Evolutionary conservation across 2,329 filamentous ascomycete genomes (phyloP), one percentile per base, ranked within the genome.

Genomic region (Penicillium decumbens): DNA sequence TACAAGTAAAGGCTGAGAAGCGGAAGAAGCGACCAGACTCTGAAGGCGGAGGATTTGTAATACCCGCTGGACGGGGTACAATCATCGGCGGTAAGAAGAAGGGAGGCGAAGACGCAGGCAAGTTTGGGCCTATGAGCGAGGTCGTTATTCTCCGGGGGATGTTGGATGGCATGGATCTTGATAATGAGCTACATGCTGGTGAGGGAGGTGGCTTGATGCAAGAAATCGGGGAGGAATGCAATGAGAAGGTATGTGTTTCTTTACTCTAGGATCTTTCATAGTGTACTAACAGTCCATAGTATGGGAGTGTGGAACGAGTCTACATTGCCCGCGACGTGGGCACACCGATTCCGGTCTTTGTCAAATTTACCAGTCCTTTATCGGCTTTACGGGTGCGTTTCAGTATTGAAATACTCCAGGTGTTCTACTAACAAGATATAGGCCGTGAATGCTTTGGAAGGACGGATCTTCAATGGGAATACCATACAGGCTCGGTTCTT

Each of bases 161-260:
- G 88, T 79, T 97, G 1, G 84, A 93, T 54, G 88, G 86, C 5
- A 84, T 97, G 77, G 80, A 95, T 65, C 73, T 95, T 39, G 80
- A 85, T 49, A 78, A 77, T n/a, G 92, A 96, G 68, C 82, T 95
- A 42, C 81, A 84, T 51, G 73, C 77, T 10, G 72, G 75, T 15
- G 78, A 82, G 29, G 78, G 79, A 46, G 77, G 76, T 10, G 79
- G 80, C 12, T 74, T 98, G 43, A 85, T 92, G 59, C 92, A 97
- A 72, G 91, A 96, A 68, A 96, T 98, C 69, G 93, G 93, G 6
- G 89, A 96, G 64, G 89, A 95, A 66, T 96, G 95, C 69, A 85
- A 84, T 43, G 83, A 89, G 57, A 90, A 91, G 78, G 81, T 85
- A 64, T 57, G 65, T 56, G n/a, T 15, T 35, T 28, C 40, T 27